Evolutionary conservation across 2,329 filamentous ascomycete species (phyloP).

Genomic region (Penicillium decumbens): DNA sequence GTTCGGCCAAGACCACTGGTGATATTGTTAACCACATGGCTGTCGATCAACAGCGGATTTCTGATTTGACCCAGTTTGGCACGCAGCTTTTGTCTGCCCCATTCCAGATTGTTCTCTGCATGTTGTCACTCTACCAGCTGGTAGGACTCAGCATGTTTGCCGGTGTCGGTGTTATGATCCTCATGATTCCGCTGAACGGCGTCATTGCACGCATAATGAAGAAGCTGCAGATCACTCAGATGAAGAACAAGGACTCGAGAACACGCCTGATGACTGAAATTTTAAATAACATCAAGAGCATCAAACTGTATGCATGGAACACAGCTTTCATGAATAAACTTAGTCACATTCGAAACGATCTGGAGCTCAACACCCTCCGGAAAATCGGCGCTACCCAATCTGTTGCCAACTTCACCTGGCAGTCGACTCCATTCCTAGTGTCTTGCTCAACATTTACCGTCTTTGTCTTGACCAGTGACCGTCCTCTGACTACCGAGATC

Average conservation of each 20-base stretch:
- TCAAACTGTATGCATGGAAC: constrained; percentile 98
- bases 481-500: constrained; percentile 84
- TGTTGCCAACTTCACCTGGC: constrained; percentile 97
- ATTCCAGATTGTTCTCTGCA: constrained; percentile 92
- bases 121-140: constrained; percentile 92
- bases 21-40: constrained; percentile 99
- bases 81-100: constrained; percentile 96
- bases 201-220: constrained; percentile 91
- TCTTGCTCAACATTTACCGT: constrained; percentile 95
- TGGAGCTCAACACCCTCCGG: constrained; percentile 88
- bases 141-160: constrained; percentile 94
- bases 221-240: constrained; percentile 87
- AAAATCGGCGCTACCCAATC: constrained; percentile 95
- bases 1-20: constrained; percentile 81
- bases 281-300: constrained; percentile 98
- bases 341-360: constrained; percentile 91
- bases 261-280: constrained; percentile 96
- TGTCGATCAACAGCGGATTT: constrained; percentile 89
- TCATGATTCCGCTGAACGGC: constrained; percentile 96
- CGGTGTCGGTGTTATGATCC: constrained; percentile 87
- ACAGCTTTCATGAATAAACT: constrained; percentile 96
- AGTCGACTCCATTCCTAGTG: constrained; percentile 92
- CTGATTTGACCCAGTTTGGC: constrained; percentile 91
- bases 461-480: constrained; percentile 78
- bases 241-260: constrained; percentile 97